Percentiles rank a stretch among this genome's conserved stretches.
These are phyloP conservation scores for Barnettozyma wickerhamii DNA, from an alignment of 805 yeast genomes.

Conservation along the genomic window DNA sequence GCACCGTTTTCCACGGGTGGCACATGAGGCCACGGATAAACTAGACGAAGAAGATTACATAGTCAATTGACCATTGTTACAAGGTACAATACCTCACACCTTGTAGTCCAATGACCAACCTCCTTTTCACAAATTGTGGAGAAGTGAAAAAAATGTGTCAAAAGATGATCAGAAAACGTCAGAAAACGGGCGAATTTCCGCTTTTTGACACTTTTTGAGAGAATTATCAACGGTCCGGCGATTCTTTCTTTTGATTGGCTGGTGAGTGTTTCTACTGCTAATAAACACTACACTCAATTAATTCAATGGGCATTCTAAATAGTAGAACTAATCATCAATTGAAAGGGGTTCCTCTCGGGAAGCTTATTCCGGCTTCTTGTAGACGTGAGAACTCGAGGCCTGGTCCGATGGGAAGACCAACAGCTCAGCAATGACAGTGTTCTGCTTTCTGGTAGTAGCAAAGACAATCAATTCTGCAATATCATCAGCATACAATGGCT, in stretches of 20 bases:
- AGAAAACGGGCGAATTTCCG: neutral
- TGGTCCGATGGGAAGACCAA: constrained; percentile 84
- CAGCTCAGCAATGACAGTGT: constrained; percentile 67
- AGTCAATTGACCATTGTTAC: neutral
- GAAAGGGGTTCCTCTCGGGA: neutral
- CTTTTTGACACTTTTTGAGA: neutral
- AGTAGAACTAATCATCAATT: neutral
- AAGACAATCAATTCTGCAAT: constrained; percentile 34
- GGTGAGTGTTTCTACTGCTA: too few species aligned
- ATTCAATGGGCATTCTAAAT: too few species aligned
- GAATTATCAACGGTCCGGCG: too few species aligned
- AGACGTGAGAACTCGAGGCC: constrained; percentile 54
- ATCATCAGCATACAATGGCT: constrained; percentile 55
- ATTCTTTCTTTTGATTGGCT: neutral
- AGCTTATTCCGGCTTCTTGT: constrained; percentile 47
- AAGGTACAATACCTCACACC: too few species aligned
- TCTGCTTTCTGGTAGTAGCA: constrained; percentile 51
- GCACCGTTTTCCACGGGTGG: too few species aligned
- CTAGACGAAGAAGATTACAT: too few species aligned
- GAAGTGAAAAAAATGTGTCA: neutral
- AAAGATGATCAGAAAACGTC: neutral
- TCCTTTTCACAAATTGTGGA: neutral
- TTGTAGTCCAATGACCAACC: too few species aligned
- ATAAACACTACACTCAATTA: too few species aligned
- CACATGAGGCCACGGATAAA: too few species aligned